phyloP scores from a whole-genome alignment of 2,329 filamentous ascomycete species.

The Ilyonectria destructans region DNA sequence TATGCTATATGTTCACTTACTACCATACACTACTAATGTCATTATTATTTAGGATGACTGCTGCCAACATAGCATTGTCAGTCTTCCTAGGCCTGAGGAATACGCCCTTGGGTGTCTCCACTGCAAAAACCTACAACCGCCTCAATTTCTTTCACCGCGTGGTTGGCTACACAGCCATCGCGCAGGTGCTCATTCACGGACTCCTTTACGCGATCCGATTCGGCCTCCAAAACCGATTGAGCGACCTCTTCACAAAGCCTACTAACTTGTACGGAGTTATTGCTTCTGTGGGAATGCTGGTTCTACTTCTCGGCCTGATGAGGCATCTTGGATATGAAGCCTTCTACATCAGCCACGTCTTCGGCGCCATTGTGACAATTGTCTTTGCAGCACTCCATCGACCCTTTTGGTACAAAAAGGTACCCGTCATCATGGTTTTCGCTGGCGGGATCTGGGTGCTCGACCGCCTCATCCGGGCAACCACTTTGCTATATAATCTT shows the following conservation, averaged over 20 bases:
- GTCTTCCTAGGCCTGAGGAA: constrained; percentile 66
- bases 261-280: constrained; percentile 38
- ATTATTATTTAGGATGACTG: constrained; percentile 59
- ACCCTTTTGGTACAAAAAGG: constrained; percentile 57
- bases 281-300: constrained; percentile 56
- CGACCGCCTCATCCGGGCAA: constrained; percentile 61
- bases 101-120: constrained; percentile 59
- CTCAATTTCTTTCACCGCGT: constrained; percentile 65
- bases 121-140: constrained; percentile 57
- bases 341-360: constrained; percentile 64
- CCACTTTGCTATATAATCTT: constrained; percentile 11
- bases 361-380: constrained; percentile 59
- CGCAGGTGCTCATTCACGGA: constrained; percentile 57
- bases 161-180: constrained; percentile 60
- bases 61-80: constrained; percentile 59
- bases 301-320: constrained; percentile 54
- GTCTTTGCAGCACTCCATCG: constrained; percentile 62
- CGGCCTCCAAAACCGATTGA: constrained; percentile 36
- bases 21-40: constrained; percentile 7
- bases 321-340: constrained; percentile 62
- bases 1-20: constrained; percentile 2
- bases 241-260: constrained; percentile 14
- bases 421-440: constrained; percentile 58
- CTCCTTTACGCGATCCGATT: constrained; percentile 54
- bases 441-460: constrained; percentile 59